Base-by-base conservation (phyloP, 2,329 filamentous ascomycete species). In the Pseudogymnoascus sp. region DNA sequence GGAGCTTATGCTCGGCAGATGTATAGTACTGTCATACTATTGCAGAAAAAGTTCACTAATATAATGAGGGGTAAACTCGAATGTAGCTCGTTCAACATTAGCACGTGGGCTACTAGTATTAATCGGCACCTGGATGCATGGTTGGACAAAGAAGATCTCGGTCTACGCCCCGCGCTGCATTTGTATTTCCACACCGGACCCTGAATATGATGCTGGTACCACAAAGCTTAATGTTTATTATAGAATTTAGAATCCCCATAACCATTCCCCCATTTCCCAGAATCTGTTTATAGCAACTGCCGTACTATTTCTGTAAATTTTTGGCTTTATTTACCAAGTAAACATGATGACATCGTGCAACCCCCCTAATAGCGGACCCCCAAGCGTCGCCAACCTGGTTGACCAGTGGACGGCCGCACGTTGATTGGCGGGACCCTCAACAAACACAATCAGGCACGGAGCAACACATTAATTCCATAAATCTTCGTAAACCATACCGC, bases 401-500 rank as follows among this genome's bases (percentile, higher is more conserved):
- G 44, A 53, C 44, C 44, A 53, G 44, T 53, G 44, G 44, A 53
- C 44, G 15, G 44, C 44, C 44, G 15, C 23, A 31, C 44, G 44
- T 53, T 53, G 44, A 53, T 53, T 53, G 44, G 44, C 44, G 44
- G 44, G 44, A 53, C 44, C 44, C 44, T 17, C 44, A 53, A 53
- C 44, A 53, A 53, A 53, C 44, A 53, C 44, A 10, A 53, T 23
- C 44, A 53, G 44, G 44, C 44, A 53, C 44, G 23, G 44, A 53
- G 44, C 44, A 53, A 53, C 44, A 53, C 44, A 53, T 53, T 53
- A 53, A 31, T 53, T 53, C 44, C 44, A 53, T 53, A 53, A 53
- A 37, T 62, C 42, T 44, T 61, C 26, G 38, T 61, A 42, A 31
- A 53, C 42, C 60, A 31, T 61, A 42, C 33, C 60, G 40, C 40